Evolutionary conservation across 78 protist species (phyloP), one percentile per base, ranked within the genome.

Genomic region (Dictyostelium discoideum): DNA sequence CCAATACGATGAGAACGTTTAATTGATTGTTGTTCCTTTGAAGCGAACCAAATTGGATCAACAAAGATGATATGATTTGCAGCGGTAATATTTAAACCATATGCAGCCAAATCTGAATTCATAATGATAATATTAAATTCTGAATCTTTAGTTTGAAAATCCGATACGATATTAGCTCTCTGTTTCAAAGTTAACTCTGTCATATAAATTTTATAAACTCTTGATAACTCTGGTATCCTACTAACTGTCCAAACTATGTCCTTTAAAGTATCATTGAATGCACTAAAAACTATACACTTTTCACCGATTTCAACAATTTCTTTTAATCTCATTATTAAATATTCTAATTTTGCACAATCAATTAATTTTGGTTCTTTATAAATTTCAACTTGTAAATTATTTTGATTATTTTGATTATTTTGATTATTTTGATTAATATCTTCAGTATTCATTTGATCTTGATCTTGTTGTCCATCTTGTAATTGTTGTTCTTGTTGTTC

Each of bases 1-100:
- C 96, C 96, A 11, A 96, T 96, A 46, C 97, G 89, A 54, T 96
- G 97, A 8, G 94, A 92, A 50, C 97, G 84, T 32, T 84, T 86
- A n/a, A 96, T 85, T 14, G 97, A 96, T 65, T 96, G 97, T 39
- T 92, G 82, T 73, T 96, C 97, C 14, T 84, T 81, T n/a, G 88
- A 57, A 1, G 13, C 24, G 24, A 44, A 32, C 63, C 63, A 73
- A 14, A 93, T 39, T 5, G 96, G 97, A 73, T 96, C 97, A 8
- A 93, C 79, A 9, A 96, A 24, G 40, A 96, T 8, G 37, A 96
- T 92, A 57, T 93, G 94, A 37, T 39, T 84, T 24, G 97, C 96
- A 16, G 44, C 92, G 44, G 94, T 82, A 0, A 96, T 39, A 26
- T 92, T 93, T 57, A 96, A 50, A 72, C 97, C 97, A 73, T 87